Percentiles rank a stretch among this genome's conserved stretches.
Conservation (phyloP, 768 basidiomycete species). For the Gautieria morchelliformis region DNA sequence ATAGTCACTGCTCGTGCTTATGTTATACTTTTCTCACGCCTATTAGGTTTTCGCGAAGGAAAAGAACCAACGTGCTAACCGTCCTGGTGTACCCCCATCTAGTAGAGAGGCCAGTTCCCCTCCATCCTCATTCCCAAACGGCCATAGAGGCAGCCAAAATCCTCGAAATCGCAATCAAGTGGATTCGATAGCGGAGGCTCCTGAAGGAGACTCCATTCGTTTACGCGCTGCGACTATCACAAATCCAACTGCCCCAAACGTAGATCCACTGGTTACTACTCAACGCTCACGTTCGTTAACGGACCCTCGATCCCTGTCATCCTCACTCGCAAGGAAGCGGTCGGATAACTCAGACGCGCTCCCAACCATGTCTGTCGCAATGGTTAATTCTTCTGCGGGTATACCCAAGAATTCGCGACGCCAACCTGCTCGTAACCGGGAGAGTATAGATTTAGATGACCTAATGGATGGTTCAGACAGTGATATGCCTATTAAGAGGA, state of each 20-base stretch:
- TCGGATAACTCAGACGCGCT: neutral
- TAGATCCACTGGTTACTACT: constrained; percentile 20
- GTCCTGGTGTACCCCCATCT: constrained; percentile 2
- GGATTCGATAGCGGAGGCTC: constrained; percentile 38
- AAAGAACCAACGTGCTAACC: constrained; percentile 31
- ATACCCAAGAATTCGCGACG: constrained; percentile 40
- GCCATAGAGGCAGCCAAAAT: constrained; percentile 12
- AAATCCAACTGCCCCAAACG: neutral
- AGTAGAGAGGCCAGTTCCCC: constrained; percentile 6
- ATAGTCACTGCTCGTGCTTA: constrained; percentile 5
- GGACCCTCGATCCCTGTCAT: neutral
- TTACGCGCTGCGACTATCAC: constrained; percentile 2
- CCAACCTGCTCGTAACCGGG: constrained; percentile 44
- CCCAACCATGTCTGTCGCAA: neutral
- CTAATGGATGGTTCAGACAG: constrained; percentile 63
- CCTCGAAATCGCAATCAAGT: constrained; percentile 26
- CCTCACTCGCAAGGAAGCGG: neutral
- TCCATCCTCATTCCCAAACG: constrained; percentile 9
- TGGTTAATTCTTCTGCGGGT: constrained; percentile 5
- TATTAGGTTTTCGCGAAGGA: constrained; percentile 64
- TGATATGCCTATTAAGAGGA: constrained; percentile 28
- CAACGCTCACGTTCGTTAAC: constrained; percentile 20
- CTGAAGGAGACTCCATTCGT: constrained; percentile 20
- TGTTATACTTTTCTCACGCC: constrained; percentile 9
- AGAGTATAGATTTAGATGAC: constrained; percentile 69